These are phyloP conservation scores for Penicillium alfredii DNA, from an alignment of 495 filamentous ascomycete species.

Conservation along the genomic window DNA sequence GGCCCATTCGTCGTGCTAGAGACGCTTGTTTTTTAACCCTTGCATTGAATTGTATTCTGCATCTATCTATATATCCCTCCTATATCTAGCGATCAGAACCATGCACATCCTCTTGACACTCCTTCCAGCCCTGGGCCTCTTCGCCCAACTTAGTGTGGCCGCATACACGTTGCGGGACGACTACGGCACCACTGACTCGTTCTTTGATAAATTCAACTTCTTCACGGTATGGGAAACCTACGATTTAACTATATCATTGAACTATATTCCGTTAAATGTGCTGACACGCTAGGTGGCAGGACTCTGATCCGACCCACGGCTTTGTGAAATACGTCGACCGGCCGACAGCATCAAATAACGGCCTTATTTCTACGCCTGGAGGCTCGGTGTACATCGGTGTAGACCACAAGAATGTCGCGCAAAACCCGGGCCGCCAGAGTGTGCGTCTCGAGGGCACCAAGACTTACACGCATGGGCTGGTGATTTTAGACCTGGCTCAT, in stretches of 20 bases:
- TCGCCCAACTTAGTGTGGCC: slow-evolving; percentile 38
- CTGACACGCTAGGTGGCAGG: too few species aligned
- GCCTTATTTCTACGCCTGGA: slow-evolving; percentile 49
- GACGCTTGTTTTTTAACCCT: too few species aligned
- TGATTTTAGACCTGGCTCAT: slow-evolving; percentile 55
- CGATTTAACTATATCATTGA: too few species aligned
- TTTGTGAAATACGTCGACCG: slow-evolving; percentile 58
- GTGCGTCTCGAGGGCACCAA: slow-evolving; percentile 50
- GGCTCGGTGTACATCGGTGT: slow-evolving; percentile 42
- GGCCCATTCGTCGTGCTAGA: too few species aligned
- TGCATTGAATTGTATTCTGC: too few species aligned
- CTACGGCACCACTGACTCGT: slow-evolving; percentile 33
- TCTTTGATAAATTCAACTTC: slow-evolving; percentile 54
- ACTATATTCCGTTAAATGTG: too few species aligned
- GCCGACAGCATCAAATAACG: slow-evolving; percentile 41
- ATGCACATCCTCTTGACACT: slow-evolving; percentile 42
- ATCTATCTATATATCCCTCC: too few species aligned
- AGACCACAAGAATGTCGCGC: slow-evolving; percentile 27
- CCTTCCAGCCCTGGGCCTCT: slow-evolving; percentile 33
- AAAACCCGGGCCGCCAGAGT: slow-evolving; percentile 50
- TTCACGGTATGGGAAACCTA: slow-evolving; percentile 40
- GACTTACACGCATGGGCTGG: slow-evolving; percentile 49
- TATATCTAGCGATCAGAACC: slow-evolving; percentile 11
- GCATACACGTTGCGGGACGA: slow-evolving; percentile 45
- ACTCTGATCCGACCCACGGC: slow-evolving; percentile 60